Conservation (phyloP, 352 stramenopile species). For the Pythium sukuiense region DNA sequence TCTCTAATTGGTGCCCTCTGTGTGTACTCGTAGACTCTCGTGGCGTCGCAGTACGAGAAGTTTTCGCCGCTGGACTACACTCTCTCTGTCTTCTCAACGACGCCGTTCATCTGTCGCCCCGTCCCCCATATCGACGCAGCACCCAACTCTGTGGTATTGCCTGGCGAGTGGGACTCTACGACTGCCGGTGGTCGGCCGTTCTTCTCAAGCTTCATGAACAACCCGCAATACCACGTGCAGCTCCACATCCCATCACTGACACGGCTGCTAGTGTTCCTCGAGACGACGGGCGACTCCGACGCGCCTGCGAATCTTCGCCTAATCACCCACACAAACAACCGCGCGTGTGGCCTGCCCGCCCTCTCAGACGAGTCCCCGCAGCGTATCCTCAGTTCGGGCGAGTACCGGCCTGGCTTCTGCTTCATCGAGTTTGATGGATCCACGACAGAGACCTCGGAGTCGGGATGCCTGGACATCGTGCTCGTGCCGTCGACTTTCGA, state of each 20-base stretch:
- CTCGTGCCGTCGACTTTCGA: constrained; percentile 83
- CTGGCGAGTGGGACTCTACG: constrained; percentile 39
- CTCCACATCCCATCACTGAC: constrained; percentile 35
- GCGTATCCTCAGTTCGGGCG: constrained; percentile 60
- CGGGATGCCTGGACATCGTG: constrained; percentile 47
- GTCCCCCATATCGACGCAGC: constrained; percentile 49
- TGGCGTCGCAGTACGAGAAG: constrained; percentile 93
- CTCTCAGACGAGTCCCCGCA: constrained; percentile 22
- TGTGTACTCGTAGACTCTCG: constrained; percentile 71
- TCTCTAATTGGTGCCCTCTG: neutral
- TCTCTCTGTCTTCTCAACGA: constrained; percentile 82
- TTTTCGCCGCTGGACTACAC: constrained; percentile 89
- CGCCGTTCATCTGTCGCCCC: constrained; percentile 58
- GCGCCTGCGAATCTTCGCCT: constrained; percentile 71
- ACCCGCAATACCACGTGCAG: constrained; percentile 68
- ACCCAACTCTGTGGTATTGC: constrained; percentile 41
- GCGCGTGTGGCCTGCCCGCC: constrained; percentile 46
- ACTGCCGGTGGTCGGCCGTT: constrained; percentile 65
- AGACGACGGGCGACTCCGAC: constrained; percentile 22
- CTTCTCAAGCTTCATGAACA: constrained; percentile 80
- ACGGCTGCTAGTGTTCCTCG: constrained; percentile 63
- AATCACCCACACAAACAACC: constrained; percentile 46
- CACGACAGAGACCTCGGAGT: constrained; percentile 4
- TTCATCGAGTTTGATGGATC: constrained; percentile 49
- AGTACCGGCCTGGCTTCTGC: constrained; percentile 82